Conservation (phyloP, 2,329 filamentous ascomycete genomes). For the Fusarium nygamai region DNA sequence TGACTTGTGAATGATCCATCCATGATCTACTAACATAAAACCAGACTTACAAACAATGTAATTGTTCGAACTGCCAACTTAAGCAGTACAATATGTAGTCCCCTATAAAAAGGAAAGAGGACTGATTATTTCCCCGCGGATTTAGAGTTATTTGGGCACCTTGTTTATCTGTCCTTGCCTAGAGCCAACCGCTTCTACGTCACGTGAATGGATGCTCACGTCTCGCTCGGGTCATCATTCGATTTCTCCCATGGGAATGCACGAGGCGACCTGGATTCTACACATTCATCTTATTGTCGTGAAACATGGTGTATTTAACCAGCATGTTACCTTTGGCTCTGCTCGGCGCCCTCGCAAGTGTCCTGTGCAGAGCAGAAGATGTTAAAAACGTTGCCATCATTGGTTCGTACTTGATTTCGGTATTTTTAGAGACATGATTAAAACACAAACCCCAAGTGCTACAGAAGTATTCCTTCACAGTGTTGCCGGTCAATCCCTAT, state of each 20-base stretch:
- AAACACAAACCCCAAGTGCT: background rate
- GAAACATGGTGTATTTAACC: slow-evolving; percentile 28
- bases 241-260: background rate
- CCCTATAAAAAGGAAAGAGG: too few species aligned
- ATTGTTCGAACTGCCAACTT: background rate
- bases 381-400: slow-evolving; percentile 51
- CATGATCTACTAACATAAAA: background rate
- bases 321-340: slow-evolving; percentile 28
- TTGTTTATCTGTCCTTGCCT: background rate
- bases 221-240: background rate
- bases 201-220: slow-evolving; percentile 3
- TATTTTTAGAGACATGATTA: background rate
- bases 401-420: slow-evolving; percentile 41
- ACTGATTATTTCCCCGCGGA: background rate
- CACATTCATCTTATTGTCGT: background rate
- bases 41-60: background rate
- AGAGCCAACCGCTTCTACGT: background rate
- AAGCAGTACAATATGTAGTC: too few species aligned
- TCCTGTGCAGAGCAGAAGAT: slow-evolving; percentile 14
- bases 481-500: background rate
- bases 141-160: background rate
- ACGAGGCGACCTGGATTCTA: background rate
- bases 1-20: background rate
- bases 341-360: slow-evolving; percentile 27
- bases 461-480: background rate